Conservation (phyloP, 495 filamentous ascomycete species). For the Podospora conica region DNA sequence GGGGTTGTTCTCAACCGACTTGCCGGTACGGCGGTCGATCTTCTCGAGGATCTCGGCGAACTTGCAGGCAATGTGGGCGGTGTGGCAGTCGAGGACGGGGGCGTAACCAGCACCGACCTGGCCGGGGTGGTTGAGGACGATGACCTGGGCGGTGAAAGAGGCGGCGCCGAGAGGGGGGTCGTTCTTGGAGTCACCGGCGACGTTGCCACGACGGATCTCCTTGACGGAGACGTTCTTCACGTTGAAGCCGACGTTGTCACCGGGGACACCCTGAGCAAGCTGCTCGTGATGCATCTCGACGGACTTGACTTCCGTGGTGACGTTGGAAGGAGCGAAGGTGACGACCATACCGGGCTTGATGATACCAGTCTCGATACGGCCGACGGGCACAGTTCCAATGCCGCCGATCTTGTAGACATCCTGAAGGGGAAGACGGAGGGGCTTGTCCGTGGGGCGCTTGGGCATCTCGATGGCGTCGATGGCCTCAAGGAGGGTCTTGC, state of each 20-base stretch:
- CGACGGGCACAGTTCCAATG: conserved; percentile 99
- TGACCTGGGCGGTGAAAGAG: conserved; percentile 98
- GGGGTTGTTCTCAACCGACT: conserved; percentile 81
- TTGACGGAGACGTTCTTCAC: conserved; percentile 99
- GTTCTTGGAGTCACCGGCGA: conserved; percentile 99
- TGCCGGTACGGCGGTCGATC: conserved; percentile 99
- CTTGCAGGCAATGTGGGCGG: conserved; percentile 99
- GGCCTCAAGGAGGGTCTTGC: conserved; percentile 98
- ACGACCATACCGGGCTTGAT: conserved; percentile 98
- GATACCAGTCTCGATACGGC: conserved; percentile 99
- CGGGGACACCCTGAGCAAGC: conserved; percentile 90
- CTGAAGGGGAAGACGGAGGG: conserved; percentile 99
- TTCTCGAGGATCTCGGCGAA: conserved; percentile 98
- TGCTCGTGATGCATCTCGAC: conserved; percentile 99
- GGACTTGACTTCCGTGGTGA: conserved; percentile 99
- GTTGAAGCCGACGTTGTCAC: conserved; percentile 99
- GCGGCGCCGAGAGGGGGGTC: conserved; percentile 85
- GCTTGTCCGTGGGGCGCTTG: conserved; percentile 90
- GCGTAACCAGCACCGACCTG: conserved; percentile 99
- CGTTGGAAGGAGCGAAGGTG: conserved; percentile 91
- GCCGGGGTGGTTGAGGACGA: conserved; percentile 99
- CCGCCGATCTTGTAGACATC: conserved; percentile 99
- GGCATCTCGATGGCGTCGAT: conserved; percentile 96
- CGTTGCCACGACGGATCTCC: conserved; percentile 99
- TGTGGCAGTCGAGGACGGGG: conserved; percentile 98